Conservation (phyloP, 768 basidiomycete genomes). For the Phaeotremella skinneri region DNA sequence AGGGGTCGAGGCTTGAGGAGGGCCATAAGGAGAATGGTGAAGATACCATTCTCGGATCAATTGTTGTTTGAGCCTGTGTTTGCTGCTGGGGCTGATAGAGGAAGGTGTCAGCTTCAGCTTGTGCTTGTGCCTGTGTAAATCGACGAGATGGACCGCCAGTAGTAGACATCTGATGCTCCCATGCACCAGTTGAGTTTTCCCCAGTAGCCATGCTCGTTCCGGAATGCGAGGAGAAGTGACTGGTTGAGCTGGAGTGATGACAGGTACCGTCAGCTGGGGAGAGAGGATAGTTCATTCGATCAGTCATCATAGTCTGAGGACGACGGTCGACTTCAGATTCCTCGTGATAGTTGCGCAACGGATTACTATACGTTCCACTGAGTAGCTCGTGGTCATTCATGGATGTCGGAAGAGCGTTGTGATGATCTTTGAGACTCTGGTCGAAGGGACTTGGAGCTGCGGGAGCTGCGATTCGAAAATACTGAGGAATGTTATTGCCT, state of each 20-base stretch:
- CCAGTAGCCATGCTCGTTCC: not conserved
- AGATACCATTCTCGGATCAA: constrained; percentile 8
- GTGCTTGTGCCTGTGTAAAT: too few species aligned
- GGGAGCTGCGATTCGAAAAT: constrained; percentile 1
- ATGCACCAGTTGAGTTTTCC: not conserved
- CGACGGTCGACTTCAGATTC: not conserved
- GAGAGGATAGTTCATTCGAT: not conserved
- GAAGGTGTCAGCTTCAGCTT: too few species aligned
- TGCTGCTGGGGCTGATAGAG: not conserved
- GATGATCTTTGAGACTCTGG: not conserved
- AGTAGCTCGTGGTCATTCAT: too few species aligned
- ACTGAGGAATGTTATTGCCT: not conserved
- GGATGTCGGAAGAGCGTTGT: not conserved
- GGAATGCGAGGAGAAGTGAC: not conserved
- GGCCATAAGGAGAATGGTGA: not conserved
- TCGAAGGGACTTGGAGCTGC: not conserved
- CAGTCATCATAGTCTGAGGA: not conserved
- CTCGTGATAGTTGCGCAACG: too few species aligned
- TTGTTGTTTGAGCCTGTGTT: not conserved
- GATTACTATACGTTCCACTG: too few species aligned
- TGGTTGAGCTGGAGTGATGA: not conserved
- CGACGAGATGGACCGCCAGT: too few species aligned
- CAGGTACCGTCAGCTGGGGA: not conserved
- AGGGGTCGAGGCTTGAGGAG: not conserved
- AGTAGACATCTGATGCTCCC: not conserved